phyloP scores from a whole-genome alignment of 208 protist genomes.

The Acanthamoeba healyi region DNA sequence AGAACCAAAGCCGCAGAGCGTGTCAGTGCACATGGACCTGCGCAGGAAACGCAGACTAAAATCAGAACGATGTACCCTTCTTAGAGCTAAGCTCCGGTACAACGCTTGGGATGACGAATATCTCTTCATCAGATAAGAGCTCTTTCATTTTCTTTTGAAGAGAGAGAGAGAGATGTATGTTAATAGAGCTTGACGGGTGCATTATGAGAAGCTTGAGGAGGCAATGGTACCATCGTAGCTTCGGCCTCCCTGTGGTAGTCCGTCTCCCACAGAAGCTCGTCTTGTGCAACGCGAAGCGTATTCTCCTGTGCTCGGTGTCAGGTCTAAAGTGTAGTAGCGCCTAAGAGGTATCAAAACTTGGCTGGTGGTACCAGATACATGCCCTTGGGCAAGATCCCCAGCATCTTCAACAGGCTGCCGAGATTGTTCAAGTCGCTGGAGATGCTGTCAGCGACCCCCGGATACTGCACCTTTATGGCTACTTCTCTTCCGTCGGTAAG shows the following conservation, averaged over 20 bases:
- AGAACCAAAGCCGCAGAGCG: too few relatives aligned
- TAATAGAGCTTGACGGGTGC: too few relatives aligned
- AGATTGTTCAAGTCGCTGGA: slow-evolving; percentile 95
- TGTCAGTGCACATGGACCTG: too few relatives aligned
- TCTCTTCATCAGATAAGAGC: slow-evolving; percentile 78
- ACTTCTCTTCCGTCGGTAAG: slow-evolving; percentile 84
- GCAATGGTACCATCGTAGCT: slow-evolving; percentile 24
- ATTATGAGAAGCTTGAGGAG: not conserved
- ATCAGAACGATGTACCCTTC: slow-evolving; percentile 2
- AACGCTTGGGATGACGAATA: slow-evolving; percentile 41
- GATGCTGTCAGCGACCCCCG: slow-evolving; percentile 89
- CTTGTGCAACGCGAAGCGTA: slow-evolving; percentile 82
- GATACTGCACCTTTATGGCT: slow-evolving; percentile 91
- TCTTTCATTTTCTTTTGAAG: slow-evolving; percentile 66
- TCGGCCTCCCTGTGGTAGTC: slow-evolving; percentile 86
- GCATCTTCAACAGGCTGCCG: slow-evolving; percentile 90
- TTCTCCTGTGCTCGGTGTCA: slow-evolving; percentile 75
- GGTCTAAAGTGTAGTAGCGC: too few relatives aligned
- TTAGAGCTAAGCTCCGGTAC: slow-evolving; percentile 1
- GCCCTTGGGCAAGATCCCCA: slow-evolving; percentile 92
- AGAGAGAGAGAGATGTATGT: too few relatives aligned
- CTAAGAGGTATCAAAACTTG: too few relatives aligned
- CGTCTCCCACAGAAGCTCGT: slow-evolving; percentile 85
- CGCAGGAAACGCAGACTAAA: too few relatives aligned
- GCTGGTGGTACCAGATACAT: slow-evolving; percentile 90